phyloP scores from a whole-genome alignment of 2,329 filamentous ascomycete genomes.

The Microdochium paspali region DNA sequence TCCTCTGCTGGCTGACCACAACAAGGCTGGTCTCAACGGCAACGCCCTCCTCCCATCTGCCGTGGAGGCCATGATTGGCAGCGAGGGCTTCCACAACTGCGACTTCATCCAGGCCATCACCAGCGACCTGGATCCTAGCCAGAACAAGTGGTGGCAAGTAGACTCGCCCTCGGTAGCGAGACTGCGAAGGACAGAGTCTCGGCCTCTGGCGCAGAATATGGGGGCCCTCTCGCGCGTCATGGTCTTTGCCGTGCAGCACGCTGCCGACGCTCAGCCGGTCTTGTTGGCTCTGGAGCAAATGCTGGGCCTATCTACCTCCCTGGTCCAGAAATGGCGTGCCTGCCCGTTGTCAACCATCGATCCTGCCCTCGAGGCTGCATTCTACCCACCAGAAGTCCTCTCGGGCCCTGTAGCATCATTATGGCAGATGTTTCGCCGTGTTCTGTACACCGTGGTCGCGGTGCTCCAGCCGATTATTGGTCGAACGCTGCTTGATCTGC shows the following conservation, averaged over 20 bases:
- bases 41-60: slow-evolving; percentile 62
- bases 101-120: slow-evolving; percentile 66
- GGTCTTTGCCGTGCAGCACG: slow-evolving; percentile 52
- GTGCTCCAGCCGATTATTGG: slow-evolving; percentile 66
- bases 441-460: slow-evolving; percentile 67
- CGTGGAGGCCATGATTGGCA: slow-evolving; percentile 57
- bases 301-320: slow-evolving; percentile 52
- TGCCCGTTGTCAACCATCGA: slow-evolving; percentile 69
- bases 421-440: slow-evolving; percentile 66
- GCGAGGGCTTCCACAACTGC: slow-evolving; percentile 66
- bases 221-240: slow-evolving; percentile 58
- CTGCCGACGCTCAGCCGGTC: slow-evolving; percentile 30
- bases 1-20: slow-evolving; percentile 53
- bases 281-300: slow-evolving; percentile 51
- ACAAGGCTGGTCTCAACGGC: slow-evolving; percentile 52
- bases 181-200: slow-evolving; percentile 47
- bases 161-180: slow-evolving; percentile 50
- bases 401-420: slow-evolving; percentile 59
- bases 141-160: slow-evolving; percentile 56
- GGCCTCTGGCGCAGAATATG: slow-evolving; percentile 56
- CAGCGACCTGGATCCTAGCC: slow-evolving; percentile 50
- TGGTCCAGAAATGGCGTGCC: slow-evolving; percentile 65
- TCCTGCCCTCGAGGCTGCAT: slow-evolving; percentile 50
- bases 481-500: slow-evolving; percentile 44
- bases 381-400: slow-evolving; percentile 55